Percentiles rank a stretch among this genome's conserved stretches.
Evolutionary conservation across 2,329 filamentous ascomycete genomes (phyloP).

Genomic region (Venturia carpophila): DNA sequence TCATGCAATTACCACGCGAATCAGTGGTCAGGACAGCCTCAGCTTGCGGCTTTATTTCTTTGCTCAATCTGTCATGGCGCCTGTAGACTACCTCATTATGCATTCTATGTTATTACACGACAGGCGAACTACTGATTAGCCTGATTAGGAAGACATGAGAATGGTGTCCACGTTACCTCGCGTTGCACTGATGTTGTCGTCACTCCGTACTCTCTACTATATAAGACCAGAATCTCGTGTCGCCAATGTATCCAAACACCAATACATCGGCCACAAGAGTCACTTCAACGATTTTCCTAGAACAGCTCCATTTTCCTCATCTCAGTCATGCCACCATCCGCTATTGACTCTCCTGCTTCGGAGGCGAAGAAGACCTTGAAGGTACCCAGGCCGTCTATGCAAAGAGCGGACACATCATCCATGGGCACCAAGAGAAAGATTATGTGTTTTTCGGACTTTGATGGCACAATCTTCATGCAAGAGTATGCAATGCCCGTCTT

Average conservation of each 20-base stretch:
- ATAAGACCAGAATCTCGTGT: background rate
- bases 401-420: conserved; percentile 22
- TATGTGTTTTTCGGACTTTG: conserved; percentile 57
- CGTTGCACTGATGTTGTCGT: background rate
- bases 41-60: conserved; percentile 3
- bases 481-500: conserved; percentile 17
- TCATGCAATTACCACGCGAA: background rate
- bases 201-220: background rate
- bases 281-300: no score
- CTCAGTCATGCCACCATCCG: conserved; percentile 27
- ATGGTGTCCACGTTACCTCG: background rate
- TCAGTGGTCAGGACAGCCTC: background rate
- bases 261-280: background rate
- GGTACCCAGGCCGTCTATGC: conserved; percentile 22
- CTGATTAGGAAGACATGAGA: background rate
- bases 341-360: conserved; percentile 26
- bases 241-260: background rate
- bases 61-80: conserved; percentile 9
- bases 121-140: background rate
- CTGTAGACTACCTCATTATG: background rate
- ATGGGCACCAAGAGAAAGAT: conserved; percentile 47
- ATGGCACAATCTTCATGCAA: conserved; percentile 65
- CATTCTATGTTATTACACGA: background rate
- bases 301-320: background rate
- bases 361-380: conserved; percentile 24